Base-by-base conservation (phyloP, 345 rosid genomes). In the Hibiscus tridactylites region DNA sequence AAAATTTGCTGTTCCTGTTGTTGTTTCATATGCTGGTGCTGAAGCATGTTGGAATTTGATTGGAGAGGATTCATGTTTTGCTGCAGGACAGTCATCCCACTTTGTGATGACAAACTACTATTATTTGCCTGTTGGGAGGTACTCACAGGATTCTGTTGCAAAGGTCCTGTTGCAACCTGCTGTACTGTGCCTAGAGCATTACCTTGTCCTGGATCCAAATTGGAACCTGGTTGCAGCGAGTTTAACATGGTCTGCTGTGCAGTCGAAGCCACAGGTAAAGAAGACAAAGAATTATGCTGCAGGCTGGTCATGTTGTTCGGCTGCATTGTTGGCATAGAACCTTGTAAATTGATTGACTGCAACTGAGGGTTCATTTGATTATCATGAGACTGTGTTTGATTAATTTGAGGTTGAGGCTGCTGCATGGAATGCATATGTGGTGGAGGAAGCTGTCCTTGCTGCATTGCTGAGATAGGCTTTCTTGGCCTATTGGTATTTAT, bases 121-220 rank as follows among this genome's bases (percentile, higher is more conserved):
- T 83, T 73, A 65, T 79, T 91, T 74, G 85, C 81, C 72, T 86
- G 96, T 73, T 91, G 97, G 61, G 91, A 71, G 63, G 80, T 65
- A 72, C 86, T 79, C 24, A 74, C 83, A 79, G 84, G 65, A 84
- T 85, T 90, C 81, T 90, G 96, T 75, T 84, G 97, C 71, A 87
- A 70, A 73, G 96, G 75, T 57, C 91, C 90, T 47, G 86, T 65
- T 73, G 83, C 70, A 76, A 78, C 86, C 82, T 86, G 95, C 83
- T 86, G 97, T 83, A 85, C 42, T 67, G 89, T 80, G 70, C 78
- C 79, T 79, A 85, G 17, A 39, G 86, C 76, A 85, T 81, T 91
- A 60, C 90, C 96, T 77, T 86, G 97, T 71, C 86, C 88, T 47
- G 98, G 76, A 78, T 91, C 96, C 79, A 87, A 39, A 77, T 76